These are phyloP conservation scores for Basidioascus undulatus DNA, from an alignment of 768 basidiomycete species.

Conservation along the genomic window DNA sequence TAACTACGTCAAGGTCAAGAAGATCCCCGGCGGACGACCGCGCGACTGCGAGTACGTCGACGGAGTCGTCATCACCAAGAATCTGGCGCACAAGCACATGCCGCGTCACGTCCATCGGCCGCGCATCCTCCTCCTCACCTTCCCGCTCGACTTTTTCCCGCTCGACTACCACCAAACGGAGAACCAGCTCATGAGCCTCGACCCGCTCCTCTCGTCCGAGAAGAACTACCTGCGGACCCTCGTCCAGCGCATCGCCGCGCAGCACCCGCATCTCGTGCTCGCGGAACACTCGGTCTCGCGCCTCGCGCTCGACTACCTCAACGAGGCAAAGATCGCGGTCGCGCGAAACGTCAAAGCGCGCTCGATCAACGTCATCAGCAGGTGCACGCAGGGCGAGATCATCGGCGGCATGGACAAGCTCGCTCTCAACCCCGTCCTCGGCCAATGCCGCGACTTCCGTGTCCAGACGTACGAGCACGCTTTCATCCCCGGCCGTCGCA, in stretches of 20 bases:
- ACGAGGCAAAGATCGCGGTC: slow-evolving; percentile 65
- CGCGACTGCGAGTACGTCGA: slow-evolving; percentile 89
- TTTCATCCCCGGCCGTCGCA: slow-evolving; percentile 76
- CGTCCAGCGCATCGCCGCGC: slow-evolving; percentile 64
- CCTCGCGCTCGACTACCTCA: slow-evolving; percentile 64
- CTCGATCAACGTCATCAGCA: slow-evolving; percentile 64
- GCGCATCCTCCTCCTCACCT: slow-evolving; percentile 85
- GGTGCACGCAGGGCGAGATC: slow-evolving; percentile 84
- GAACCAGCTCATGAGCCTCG: slow-evolving; percentile 80
- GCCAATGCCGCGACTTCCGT: slow-evolving; percentile 61
- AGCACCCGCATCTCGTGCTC: slow-evolving; percentile 75
- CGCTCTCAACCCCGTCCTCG: slow-evolving; percentile 65
- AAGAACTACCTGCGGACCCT: slow-evolving; percentile 76
- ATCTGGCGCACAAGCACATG: slow-evolving; percentile 92
- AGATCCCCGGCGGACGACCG: slow-evolving; percentile 80
- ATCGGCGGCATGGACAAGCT: slow-evolving; percentile 82
- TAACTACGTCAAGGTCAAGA: slow-evolving; percentile 92
- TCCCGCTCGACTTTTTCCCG: slow-evolving; percentile 33
- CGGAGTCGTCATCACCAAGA: slow-evolving; percentile 92
- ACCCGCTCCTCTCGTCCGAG: slow-evolving; percentile 72
- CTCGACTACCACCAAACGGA: slow-evolving; percentile 52
- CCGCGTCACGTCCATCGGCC: slow-evolving; percentile 55
- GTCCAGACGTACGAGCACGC: slow-evolving; percentile 87
- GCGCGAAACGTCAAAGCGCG: slow-evolving; percentile 70
- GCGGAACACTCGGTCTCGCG: slow-evolving; percentile 80